Percentiles rank a stretch among this genome's conserved stretches.
Conservation (phyloP, 1,284 basidiomycete species). For the Cerrena zonata region DNA sequence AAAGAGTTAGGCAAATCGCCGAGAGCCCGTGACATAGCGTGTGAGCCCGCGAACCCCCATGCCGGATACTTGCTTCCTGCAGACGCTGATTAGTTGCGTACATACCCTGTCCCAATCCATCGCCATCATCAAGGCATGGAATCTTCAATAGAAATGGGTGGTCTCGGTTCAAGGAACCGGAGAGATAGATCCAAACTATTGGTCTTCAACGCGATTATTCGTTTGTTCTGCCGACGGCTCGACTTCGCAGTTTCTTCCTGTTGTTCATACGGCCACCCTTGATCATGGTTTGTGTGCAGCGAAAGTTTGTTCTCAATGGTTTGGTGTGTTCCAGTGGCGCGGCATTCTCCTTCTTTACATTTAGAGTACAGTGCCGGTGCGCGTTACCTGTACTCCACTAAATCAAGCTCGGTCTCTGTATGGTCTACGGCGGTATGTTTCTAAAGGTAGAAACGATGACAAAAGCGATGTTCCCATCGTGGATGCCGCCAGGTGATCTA, state of each 20-base stretch:
- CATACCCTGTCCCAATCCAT: slow-evolving; percentile 17
- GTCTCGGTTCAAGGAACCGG: slow-evolving; percentile 1
- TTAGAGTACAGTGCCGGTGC: not conserved
- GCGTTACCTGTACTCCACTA: slow-evolving; percentile 1
- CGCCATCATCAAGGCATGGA: slow-evolving; percentile 25
- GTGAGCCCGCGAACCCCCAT: slow-evolving; percentile 12
- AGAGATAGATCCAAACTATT: not conserved
- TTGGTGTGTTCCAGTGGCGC: not conserved
- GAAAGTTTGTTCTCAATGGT: not conserved
- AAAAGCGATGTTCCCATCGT: not conserved
- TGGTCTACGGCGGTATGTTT: slow-evolving; percentile 7
- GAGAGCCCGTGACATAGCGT: slow-evolving; percentile 26
- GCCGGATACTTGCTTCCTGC: not conserved
- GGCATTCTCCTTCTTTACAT: not conserved
- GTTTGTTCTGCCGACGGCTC: not conserved
- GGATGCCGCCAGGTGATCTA: no score
- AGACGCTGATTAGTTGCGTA: slow-evolving; percentile 25
- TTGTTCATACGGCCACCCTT: slow-evolving; percentile 4
- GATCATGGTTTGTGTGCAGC: no score
- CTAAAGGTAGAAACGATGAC: slow-evolving; percentile 1
- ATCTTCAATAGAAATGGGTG: slow-evolving; percentile 14
- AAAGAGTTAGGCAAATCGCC: slow-evolving; percentile 20
- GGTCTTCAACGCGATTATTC: not conserved
- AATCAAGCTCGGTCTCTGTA: slow-evolving; percentile 9
- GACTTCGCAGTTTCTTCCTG: not conserved